Percentiles rank a stretch among this genome's conserved stretches.
Conservation (phyloP, 1,284 basidiomycete genomes). For the Ustilago curta region DNA sequence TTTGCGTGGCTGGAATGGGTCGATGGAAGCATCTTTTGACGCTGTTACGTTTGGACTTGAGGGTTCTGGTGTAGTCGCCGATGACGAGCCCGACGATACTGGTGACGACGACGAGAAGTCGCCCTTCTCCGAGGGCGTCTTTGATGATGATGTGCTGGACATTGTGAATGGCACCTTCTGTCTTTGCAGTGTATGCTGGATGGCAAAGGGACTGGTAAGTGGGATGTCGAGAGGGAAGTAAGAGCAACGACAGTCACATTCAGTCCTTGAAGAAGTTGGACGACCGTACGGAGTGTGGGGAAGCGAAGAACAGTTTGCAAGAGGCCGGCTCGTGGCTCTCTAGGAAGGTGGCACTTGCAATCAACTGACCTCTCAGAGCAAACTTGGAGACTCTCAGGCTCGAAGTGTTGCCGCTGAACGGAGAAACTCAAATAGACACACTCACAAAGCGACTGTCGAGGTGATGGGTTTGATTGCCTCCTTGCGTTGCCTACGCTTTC, state of each 20-base stretch:
- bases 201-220: too few relatives aligned
- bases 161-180: constrained; percentile 8
- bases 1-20: constrained; percentile 26
- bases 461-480: not conserved
- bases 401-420: not conserved
- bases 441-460: not conserved
- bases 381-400: constrained; percentile 2
- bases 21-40: constrained; percentile 2
- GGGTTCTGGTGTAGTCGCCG: constrained; percentile 41
- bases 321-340: not conserved
- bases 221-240: not conserved
- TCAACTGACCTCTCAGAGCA: not conserved
- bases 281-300: not conserved
- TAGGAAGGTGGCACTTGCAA: not conserved
- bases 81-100: constrained; percentile 20
- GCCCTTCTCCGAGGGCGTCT: constrained; percentile 30
- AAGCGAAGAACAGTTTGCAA: not conserved
- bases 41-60: constrained; percentile 26
- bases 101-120: constrained; percentile 24
- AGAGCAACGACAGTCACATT: not conserved
- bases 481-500: not conserved
- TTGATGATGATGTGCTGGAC: constrained; percentile 34
- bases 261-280: not conserved
- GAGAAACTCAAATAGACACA: not conserved
- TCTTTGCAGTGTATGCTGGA: not conserved